Percentiles rank a stretch among this genome's conserved stretches.
phyloP scores from a whole-genome alignment of 306 rosid genomes.

The Cicer pinnatifidum region DNA sequence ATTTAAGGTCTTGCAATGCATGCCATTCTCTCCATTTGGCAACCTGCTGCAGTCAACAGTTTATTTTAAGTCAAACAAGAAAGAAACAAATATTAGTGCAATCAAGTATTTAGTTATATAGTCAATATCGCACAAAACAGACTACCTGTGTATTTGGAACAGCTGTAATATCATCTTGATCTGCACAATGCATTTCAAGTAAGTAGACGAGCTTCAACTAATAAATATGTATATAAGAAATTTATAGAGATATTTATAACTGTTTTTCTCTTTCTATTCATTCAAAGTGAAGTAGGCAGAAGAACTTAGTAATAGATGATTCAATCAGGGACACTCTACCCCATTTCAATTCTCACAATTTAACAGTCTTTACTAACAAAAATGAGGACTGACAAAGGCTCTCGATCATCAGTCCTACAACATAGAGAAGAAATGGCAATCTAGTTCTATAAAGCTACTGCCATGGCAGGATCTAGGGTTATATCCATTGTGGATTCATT shows the following conservation, averaged over 20 bases:
- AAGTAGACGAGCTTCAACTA: constrained; percentile 36
- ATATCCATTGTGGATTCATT: not conserved
- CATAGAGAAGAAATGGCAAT: not conserved
- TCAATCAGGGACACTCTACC: not conserved
- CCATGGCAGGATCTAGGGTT: not conserved
- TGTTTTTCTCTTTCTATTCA: not conserved
- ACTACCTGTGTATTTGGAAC: constrained; percentile 61
- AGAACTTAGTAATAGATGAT: constrained; percentile 3
- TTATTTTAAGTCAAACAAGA: constrained; percentile 22
- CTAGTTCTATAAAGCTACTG: not conserved
- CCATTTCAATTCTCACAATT: not conserved
- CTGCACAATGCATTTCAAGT: constrained; percentile 60
- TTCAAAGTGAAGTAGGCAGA: constrained; percentile 8
- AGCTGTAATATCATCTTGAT: constrained; percentile 53
- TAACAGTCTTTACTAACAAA: not conserved
- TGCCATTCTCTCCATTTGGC: constrained; percentile 74
- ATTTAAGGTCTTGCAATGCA: constrained; percentile 67
- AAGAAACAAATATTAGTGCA: constrained; percentile 7
- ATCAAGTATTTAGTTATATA: constrained; percentile 33
- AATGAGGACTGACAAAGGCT: constrained; percentile 14
- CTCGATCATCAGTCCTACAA: not conserved
- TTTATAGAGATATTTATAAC: not conserved
- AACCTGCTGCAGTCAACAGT: constrained; percentile 52
- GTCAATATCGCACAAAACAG: constrained; percentile 34
- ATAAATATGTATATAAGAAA: constrained; percentile 25